Percentiles rank a stretch among this genome's conserved stretches.
Evolutionary conservation across 805 yeast genomes (phyloP).

Genomic region (Starmerella bombi): DNA sequence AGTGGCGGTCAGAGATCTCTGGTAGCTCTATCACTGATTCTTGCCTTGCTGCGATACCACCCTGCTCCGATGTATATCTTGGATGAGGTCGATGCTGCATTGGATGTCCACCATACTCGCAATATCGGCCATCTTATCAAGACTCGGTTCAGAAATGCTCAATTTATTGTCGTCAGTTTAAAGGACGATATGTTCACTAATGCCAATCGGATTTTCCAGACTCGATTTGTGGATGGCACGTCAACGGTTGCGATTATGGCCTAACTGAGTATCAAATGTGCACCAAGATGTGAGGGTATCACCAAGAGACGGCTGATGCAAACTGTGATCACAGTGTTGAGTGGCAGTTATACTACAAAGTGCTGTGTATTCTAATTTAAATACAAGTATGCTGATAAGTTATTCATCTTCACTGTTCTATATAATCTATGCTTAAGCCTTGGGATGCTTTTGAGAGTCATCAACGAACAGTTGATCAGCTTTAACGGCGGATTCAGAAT

Average conservation of each 20-base stretch:
- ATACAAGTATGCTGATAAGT: no score
- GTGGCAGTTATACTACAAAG: no score
- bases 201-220: conserved; percentile 86
- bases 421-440: no score
- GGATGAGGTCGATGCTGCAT: conserved; percentile 97
- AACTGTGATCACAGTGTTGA: no score
- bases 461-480: no score
- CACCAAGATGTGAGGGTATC: no score
- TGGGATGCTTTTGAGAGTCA: no score
- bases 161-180: conserved; percentile 88
- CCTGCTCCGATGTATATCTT: conserved; percentile 98
- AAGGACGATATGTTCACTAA: conserved; percentile 98
- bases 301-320: no score
- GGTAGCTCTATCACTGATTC: conserved; percentile 79
- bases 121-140: conserved; percentile 93
- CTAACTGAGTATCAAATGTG: no score
- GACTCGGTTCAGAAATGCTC: conserved; percentile 89
- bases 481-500: conserved; percentile 8
- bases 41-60: conserved; percentile 83
- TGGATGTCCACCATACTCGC: conserved; percentile 93
- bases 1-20: conserved; percentile 96
- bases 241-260: conserved; percentile 14
- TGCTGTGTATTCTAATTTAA: no score
- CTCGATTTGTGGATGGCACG: conserved; percentile 91
- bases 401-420: no score